Conservation (phyloP, 805 yeast genomes). For the Tetrapisispora arboricola region DNA sequence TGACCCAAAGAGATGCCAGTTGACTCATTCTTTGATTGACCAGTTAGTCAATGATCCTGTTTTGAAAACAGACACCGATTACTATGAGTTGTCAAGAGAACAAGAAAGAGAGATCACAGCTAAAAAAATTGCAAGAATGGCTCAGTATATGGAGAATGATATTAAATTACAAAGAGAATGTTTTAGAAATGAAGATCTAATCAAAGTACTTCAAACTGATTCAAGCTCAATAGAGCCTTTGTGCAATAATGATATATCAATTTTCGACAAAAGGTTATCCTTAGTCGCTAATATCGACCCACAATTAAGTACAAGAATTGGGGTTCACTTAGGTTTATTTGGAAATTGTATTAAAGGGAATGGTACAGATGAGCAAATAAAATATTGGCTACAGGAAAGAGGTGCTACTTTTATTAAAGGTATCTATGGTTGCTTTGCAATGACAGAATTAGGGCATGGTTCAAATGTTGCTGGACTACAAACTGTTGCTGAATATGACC, state of each 20-base stretch:
- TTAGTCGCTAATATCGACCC: constrained; percentile 65
- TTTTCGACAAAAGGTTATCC: constrained; percentile 49
- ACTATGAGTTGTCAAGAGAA: constrained; percentile 47
- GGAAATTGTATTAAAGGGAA: constrained; percentile 73
- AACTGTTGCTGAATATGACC: constrained; percentile 80
- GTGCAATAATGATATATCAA: constrained; percentile 19
- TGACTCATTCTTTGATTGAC: constrained; percentile 41
- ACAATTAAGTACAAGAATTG: constrained; percentile 68
- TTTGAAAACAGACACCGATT: constrained; percentile 40
- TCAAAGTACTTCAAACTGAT: constrained; percentile 18
- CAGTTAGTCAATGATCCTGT: constrained; percentile 62
- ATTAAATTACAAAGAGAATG: constrained; percentile 18
- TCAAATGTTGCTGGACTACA: constrained; percentile 89
- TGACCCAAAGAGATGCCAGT: constrained; percentile 34
- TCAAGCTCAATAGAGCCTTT: constrained; percentile 10
- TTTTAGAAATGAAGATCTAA: constrained; percentile 17
- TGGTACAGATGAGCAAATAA: constrained; percentile 75
- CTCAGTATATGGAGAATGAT: constrained; percentile 47
- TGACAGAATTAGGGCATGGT: constrained; percentile 92
- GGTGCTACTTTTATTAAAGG: constrained; percentile 52
- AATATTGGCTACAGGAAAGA: constrained; percentile 69
- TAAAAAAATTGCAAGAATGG: constrained; percentile 47
- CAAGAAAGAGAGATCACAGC: constrained; percentile 54
- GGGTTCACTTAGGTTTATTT: constrained; percentile 82
- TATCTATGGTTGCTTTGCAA: constrained; percentile 79